phyloP scores from a whole-genome alignment of 257 asterid species.

The Nicotiana attenuata region DNA sequence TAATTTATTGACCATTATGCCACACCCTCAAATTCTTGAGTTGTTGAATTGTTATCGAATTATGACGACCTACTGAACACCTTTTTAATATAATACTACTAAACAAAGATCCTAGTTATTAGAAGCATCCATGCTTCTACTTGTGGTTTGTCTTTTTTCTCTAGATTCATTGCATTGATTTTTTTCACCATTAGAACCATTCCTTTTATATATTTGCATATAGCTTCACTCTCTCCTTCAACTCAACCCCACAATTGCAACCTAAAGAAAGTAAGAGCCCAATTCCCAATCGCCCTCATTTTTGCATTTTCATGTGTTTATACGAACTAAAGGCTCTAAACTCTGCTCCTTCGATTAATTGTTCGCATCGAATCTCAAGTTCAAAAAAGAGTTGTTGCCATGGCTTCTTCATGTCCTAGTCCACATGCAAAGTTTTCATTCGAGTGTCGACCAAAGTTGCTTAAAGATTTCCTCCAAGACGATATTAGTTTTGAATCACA shows the following conservation, averaged over 20 bases:
- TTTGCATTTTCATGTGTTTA: neutral
- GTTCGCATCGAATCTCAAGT: neutral
- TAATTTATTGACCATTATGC: neutral
- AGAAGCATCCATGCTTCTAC: conserved; percentile 42
- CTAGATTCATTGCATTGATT: neutral
- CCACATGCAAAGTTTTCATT: conserved; percentile 40
- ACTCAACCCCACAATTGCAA: neutral
- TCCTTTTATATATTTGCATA: neutral
- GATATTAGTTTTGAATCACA: neutral
- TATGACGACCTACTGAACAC: neutral
- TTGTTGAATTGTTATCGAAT: neutral
- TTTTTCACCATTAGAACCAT: neutral
- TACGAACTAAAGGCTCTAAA: neutral
- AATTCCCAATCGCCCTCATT: neutral
- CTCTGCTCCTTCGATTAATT: neutral
- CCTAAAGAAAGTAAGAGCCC: neutral
- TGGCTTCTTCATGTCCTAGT: conserved; percentile 26
- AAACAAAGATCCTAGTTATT: neutral
- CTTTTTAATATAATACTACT: neutral
- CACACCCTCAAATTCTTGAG: neutral
- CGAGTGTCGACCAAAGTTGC: conserved; percentile 9
- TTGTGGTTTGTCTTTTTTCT: conserved; percentile 42
- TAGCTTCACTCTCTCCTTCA: neutral
- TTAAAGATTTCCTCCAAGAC: conserved; percentile 9
- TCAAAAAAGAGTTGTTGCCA: neutral